Conservation (phyloP, 2,329 filamentous ascomycete species). For the Pseudopithomyces maydicus region DNA sequence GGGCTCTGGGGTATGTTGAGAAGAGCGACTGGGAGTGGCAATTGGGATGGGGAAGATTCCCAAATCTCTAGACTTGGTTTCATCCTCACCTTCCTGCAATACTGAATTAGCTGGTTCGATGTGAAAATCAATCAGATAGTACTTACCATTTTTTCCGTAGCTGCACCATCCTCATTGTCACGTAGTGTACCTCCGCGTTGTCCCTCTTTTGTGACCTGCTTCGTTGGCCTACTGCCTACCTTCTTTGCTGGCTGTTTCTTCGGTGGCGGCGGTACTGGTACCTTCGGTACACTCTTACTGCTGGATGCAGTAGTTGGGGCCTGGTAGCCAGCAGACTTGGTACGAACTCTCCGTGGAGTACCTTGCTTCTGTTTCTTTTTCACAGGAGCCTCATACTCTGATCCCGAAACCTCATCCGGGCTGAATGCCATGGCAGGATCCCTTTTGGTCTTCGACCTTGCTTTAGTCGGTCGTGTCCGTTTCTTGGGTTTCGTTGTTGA, state of each 20-base stretch:
- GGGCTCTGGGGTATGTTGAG: background rate
- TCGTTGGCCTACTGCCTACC: too few relatives aligned
- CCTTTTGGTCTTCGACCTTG: background rate
- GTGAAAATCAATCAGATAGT: background rate
- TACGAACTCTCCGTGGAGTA: background rate
- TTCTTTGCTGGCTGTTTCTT: background rate
- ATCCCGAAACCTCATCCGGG: constrained; percentile 6
- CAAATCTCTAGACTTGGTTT: background rate
- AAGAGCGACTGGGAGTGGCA: background rate
- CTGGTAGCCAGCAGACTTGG: background rate
- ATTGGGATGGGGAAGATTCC: too few relatives aligned
- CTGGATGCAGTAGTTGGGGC: background rate
- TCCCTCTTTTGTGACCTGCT: background rate
- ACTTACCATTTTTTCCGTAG: background rate
- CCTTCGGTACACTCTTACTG: background rate
- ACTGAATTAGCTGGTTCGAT: background rate
- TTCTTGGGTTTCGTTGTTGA: background rate
- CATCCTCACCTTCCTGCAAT: background rate
- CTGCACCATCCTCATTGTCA: background rate
- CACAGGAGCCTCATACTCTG: constrained; percentile 2
- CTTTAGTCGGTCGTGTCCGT: background rate
- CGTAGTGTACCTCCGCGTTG: background rate
- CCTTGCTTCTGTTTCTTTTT: constrained; percentile 13
- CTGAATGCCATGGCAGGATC: background rate
- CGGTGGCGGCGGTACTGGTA: background rate